Conservation (phyloP, 768 basidiomycete species). For the Dentipellis sp. region DNA sequence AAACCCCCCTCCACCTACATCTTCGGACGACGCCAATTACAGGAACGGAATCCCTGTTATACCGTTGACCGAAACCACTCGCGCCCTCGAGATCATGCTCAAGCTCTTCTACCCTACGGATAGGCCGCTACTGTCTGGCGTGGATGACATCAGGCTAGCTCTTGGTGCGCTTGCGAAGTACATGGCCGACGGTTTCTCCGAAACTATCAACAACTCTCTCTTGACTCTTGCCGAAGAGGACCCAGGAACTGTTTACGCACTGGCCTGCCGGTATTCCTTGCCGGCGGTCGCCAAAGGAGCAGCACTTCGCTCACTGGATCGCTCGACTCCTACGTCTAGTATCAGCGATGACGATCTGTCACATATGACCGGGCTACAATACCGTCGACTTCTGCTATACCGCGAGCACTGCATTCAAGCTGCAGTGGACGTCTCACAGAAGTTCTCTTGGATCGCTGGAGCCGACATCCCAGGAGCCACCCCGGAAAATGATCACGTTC, state of each 20-base stretch:
- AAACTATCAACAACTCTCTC: not conserved
- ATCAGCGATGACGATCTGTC: not conserved
- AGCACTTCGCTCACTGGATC: not conserved
- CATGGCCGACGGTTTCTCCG: not conserved
- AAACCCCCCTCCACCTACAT: not conserved
- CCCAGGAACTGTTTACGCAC: not conserved
- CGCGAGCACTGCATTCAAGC: not conserved
- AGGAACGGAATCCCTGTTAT: not conserved
- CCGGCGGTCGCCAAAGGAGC: not conserved
- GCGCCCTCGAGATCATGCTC: not conserved
- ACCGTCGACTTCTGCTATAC: not conserved
- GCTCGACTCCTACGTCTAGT: not conserved
- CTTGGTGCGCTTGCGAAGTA: not conserved
- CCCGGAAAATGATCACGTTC: not conserved
- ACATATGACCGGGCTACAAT: not conserved
- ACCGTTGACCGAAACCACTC: not conserved
- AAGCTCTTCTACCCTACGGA: not conserved
- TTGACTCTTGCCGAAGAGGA: not conserved
- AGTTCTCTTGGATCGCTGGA: not conserved
- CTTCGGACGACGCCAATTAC: not conserved
- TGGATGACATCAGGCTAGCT: not conserved
- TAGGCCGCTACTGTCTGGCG: not conserved
- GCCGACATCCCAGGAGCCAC: not conserved
- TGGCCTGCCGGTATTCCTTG: not conserved
- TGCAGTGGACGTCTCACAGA: not conserved